Percentiles rank a stretch among this genome's conserved stretches.
These are phyloP conservation scores for Suillus subluteus DNA, from an alignment of 768 basidiomycete species.

Conservation along the genomic window DNA sequence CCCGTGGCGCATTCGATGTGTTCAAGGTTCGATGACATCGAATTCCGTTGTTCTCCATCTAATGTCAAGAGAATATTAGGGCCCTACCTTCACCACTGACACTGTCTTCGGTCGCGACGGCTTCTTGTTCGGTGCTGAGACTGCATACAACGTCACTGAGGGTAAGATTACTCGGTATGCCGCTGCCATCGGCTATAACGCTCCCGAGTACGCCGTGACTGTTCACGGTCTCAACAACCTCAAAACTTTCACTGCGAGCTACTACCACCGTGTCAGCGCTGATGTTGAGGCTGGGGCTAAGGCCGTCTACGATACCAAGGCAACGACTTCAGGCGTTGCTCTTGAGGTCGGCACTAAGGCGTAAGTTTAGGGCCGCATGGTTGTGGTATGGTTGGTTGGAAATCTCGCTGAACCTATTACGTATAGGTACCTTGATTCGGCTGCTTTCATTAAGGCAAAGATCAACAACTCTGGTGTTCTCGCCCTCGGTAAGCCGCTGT, in stretches of 20 bases:
- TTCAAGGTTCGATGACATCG: constrained; percentile 72
- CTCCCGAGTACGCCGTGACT: constrained; percentile 94
- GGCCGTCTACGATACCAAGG: constrained; percentile 95
- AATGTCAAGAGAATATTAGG: constrained; percentile 49
- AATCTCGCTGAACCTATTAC: constrained; percentile 2
- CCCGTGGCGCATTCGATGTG: constrained; percentile 86
- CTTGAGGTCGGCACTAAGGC: constrained; percentile 97
- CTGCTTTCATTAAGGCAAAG: constrained; percentile 97
- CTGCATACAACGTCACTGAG: constrained; percentile 94
- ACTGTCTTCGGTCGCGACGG: constrained; percentile 95
- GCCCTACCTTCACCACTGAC: constrained; percentile 97
- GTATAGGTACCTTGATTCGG: constrained; percentile 75
- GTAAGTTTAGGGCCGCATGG: constrained; percentile 47
- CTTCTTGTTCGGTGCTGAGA: constrained; percentile 95
- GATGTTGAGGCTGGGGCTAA: constrained; percentile 96
- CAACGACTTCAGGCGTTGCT: constrained; percentile 80
- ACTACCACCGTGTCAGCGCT: constrained; percentile 94
- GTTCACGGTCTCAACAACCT: constrained; percentile 95
- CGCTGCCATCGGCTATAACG: constrained; percentile 91
- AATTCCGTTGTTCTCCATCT: constrained; percentile 1
- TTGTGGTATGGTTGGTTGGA: neutral
- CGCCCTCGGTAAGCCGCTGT: constrained; percentile 61
- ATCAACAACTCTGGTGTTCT: constrained; percentile 96
- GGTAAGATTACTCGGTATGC: constrained; percentile 93
- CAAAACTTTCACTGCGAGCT: constrained; percentile 91